Conservation (phyloP, 2,329 filamentous ascomycete genomes). For the Zasmidium citrigriseum region DNA sequence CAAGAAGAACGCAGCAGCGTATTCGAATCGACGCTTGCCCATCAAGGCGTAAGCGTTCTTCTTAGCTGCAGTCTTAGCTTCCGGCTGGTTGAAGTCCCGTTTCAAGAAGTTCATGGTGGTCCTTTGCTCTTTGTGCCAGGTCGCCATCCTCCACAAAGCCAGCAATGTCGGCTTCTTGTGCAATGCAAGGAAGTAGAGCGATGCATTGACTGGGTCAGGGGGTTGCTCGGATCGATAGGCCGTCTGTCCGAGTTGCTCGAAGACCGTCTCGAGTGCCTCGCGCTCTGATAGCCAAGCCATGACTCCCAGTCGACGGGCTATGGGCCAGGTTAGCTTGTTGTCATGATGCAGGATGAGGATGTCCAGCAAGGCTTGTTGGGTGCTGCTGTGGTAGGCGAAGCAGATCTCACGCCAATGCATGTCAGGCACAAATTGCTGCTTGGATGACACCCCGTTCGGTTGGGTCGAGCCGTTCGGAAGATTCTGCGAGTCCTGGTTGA, state of each 20-base stretch:
- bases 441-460: conserved; percentile 13
- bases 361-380: conserved; percentile 86
- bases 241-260: conserved; percentile 87
- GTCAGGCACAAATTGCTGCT: conserved; percentile 20
- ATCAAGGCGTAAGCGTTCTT: conserved; percentile 97
- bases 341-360: conserved; percentile 70
- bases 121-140: conserved; percentile 81
- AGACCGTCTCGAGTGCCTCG: conserved; percentile 75
- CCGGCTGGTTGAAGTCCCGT: conserved; percentile 86
- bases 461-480: conserved; percentile 28
- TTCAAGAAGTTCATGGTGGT: conserved; percentile 77
- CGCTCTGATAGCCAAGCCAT: conserved; percentile 92
- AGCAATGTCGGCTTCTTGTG: conserved; percentile 84
- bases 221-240: conserved; percentile 87
- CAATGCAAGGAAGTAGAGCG: conserved; percentile 86
- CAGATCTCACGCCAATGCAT: conserved; percentile 75
- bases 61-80: conserved; percentile 84
- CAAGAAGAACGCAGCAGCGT: conserved; percentile 94
- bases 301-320: conserved; percentile 81
- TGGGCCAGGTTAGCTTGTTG: conserved; percentile 77
- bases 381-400: conserved; percentile 69
- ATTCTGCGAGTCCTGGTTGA: conserved; percentile 4
- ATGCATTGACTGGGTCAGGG: conserved; percentile 89
- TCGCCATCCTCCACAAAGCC: conserved; percentile 92
- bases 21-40: conserved; percentile 87